phyloP scores from a whole-genome alignment of 1,139 yeast species.

The Geotrichum aggregatum region DNA sequence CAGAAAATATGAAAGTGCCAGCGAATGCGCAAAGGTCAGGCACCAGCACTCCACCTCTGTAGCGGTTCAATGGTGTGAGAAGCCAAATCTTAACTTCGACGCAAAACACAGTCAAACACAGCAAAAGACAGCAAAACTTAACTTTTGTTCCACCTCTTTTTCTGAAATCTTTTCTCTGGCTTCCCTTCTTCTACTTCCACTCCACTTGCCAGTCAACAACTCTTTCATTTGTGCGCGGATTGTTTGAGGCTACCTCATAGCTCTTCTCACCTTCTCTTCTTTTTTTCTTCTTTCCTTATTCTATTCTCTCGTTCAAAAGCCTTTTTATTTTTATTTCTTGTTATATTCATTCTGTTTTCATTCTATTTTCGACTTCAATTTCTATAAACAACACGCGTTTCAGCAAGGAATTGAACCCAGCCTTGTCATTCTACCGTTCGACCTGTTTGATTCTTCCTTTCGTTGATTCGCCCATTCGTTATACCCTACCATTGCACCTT shows the following conservation, averaged over 20 bases:
- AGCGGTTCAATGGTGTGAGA: too few relatives aligned
- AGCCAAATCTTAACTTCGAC: not conserved
- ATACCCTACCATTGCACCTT: not conserved
- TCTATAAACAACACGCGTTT: too few relatives aligned
- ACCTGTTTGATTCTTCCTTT: not conserved
- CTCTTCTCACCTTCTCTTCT: not conserved
- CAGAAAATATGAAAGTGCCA: not conserved
- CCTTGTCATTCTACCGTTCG: not conserved
- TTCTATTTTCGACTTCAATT: not conserved
- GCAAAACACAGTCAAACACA: not conserved
- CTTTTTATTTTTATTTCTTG: not conserved
- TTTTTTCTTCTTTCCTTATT: slow-evolving; percentile 1
- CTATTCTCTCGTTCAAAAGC: not conserved
- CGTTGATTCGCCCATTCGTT: not conserved
- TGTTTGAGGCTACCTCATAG: not conserved
- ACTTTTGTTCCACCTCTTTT: not conserved
- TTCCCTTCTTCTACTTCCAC: slow-evolving; percentile 2
- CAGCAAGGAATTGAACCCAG: too few relatives aligned
- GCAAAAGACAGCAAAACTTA: not conserved
- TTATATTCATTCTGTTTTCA: not conserved
- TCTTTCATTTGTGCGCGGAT: too few relatives aligned
- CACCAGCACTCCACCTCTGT: not conserved
- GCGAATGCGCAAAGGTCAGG: not conserved
- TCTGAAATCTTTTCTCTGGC: not conserved
- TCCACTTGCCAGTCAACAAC: not conserved